Percentiles rank a stretch among this genome's conserved stretches.
phyloP scores from a whole-genome alignment of 2,329 filamentous ascomycete species.

The Plenodomus lindquistii region DNA sequence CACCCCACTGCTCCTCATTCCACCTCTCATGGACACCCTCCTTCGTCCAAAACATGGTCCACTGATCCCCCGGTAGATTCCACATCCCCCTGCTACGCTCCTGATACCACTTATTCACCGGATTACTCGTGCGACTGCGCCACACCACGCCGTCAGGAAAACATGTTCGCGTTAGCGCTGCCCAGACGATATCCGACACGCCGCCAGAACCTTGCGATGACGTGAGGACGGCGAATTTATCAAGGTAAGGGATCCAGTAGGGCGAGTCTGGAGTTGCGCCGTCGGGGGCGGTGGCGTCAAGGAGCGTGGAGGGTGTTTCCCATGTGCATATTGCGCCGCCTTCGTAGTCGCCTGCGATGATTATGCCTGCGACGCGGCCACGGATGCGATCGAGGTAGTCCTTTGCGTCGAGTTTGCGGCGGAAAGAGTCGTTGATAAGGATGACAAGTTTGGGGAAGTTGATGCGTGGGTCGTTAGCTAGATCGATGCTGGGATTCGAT shows the following conservation, averaged over 20 bases:
- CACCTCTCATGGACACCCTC: slow-evolving; percentile 59
- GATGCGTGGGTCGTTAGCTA: slow-evolving; percentile 76
- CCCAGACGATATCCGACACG: slow-evolving; percentile 95
- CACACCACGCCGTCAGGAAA: slow-evolving; percentile 90
- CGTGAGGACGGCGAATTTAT: slow-evolving; percentile 94
- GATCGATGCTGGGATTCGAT: slow-evolving; percentile 63
- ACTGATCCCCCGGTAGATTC: slow-evolving; percentile 80
- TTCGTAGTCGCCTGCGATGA: slow-evolving; percentile 95
- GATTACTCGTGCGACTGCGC: slow-evolving; percentile 87
- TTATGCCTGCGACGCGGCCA: slow-evolving; percentile 82
- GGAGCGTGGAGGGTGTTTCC: slow-evolving; percentile 71
- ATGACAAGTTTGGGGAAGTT: slow-evolving; percentile 81
- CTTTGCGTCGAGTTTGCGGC: slow-evolving; percentile 77
- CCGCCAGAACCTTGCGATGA: slow-evolving; percentile 87
- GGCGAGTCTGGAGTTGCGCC: slow-evolving; percentile 52
- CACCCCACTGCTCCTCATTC: slow-evolving; percentile 54
- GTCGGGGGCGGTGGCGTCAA: slow-evolving; percentile 20
- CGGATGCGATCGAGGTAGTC: slow-evolving; percentile 83
- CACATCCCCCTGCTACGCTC: slow-evolving; percentile 82
- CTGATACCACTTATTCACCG: slow-evolving; percentile 99
- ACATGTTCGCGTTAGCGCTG: slow-evolving; percentile 87
- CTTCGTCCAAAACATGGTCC: slow-evolving; percentile 99
- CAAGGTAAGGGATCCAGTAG: slow-evolving; percentile 78
- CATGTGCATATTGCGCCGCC: slow-evolving; percentile 93
- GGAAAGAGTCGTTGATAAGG: slow-evolving; percentile 93